A percentile compares a stretch with the other conserved stretches of the same genome.
phyloP scores from a whole-genome alignment of 257 asterid species.

The Fraxinus pennsylvanica region DNA sequence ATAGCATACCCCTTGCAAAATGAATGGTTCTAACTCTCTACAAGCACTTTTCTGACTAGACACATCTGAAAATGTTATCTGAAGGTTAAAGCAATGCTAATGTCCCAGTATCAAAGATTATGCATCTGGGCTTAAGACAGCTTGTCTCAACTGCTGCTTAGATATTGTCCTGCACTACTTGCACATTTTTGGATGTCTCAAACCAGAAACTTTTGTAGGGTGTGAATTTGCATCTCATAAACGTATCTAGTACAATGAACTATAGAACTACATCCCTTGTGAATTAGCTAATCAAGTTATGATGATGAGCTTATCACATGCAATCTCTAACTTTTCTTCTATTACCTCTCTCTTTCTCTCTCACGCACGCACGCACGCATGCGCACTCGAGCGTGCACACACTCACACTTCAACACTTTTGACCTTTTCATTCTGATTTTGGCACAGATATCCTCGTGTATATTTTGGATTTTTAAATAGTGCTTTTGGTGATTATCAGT shows the following conservation, averaged over 20 bases:
- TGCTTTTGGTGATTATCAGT: slow-evolving; percentile 40
- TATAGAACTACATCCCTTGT: neutral
- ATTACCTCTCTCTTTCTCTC: too few relatives aligned
- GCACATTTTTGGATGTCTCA: neutral
- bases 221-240: neutral
- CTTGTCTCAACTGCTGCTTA: neutral
- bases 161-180: neutral
- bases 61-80: neutral
- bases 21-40: neutral
- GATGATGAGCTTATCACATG: neutral
- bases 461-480: neutral
- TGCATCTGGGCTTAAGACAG: neutral
- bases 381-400: too few relatives aligned
- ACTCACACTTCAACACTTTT: neutral
- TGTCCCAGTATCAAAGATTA: neutral
- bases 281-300: neutral
- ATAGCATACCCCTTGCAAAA: neutral
- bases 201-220: neutral
- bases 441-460: neutral
- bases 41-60: neutral
- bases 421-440: neutral
- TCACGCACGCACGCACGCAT: too few relatives aligned
- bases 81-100: neutral
- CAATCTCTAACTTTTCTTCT: too few relatives aligned
- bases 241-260: neutral